These are phyloP conservation scores for Neurospora tetraspora DNA, from an alignment of 495 filamentous ascomycete genomes.

Conservation along the genomic window DNA sequence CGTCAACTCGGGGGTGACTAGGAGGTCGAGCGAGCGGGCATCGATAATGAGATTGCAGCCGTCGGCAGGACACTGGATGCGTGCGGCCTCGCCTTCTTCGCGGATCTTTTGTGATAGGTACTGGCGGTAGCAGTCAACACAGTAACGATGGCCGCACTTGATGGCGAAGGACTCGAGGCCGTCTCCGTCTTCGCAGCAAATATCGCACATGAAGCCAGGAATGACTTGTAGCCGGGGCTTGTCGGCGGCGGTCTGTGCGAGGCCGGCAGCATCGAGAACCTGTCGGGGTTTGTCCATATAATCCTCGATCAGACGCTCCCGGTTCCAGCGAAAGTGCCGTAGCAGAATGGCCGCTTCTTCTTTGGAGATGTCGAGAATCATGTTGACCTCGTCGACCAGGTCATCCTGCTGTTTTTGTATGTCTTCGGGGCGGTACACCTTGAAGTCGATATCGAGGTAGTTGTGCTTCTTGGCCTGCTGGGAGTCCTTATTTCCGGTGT, in stretches of 20 bases:
- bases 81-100: slow-evolving; percentile 86
- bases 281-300: slow-evolving; percentile 80
- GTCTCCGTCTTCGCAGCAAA: slow-evolving; percentile 84
- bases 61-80: slow-evolving; percentile 87
- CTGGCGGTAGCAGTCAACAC: slow-evolving; percentile 82
- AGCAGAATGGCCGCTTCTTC: slow-evolving; percentile 84
- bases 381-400: slow-evolving; percentile 79
- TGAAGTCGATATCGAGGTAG: slow-evolving; percentile 71
- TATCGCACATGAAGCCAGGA: slow-evolving; percentile 78
- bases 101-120: slow-evolving; percentile 88
- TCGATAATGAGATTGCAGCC: slow-evolving; percentile 86
- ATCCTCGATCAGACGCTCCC: slow-evolving; percentile 83
- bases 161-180: slow-evolving; percentile 85
- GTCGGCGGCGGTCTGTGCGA: slow-evolving; percentile 54
- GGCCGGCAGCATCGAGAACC: slow-evolving; percentile 76
- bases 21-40: slow-evolving; percentile 71
- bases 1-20: slow-evolving; percentile 65
- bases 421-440: slow-evolving; percentile 65
- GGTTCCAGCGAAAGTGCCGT: slow-evolving; percentile 86
- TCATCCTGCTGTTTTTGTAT: slow-evolving; percentile 75
- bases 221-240: slow-evolving; percentile 58
- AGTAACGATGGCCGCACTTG: slow-evolving; percentile 94
- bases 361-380: slow-evolving; percentile 74
- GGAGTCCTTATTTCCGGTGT: slow-evolving; percentile 68
- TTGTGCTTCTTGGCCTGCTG: slow-evolving; percentile 57